Conservation (phyloP, 225 moss, liverwort and hornwort species). For the Bryum argenteum region DNA sequence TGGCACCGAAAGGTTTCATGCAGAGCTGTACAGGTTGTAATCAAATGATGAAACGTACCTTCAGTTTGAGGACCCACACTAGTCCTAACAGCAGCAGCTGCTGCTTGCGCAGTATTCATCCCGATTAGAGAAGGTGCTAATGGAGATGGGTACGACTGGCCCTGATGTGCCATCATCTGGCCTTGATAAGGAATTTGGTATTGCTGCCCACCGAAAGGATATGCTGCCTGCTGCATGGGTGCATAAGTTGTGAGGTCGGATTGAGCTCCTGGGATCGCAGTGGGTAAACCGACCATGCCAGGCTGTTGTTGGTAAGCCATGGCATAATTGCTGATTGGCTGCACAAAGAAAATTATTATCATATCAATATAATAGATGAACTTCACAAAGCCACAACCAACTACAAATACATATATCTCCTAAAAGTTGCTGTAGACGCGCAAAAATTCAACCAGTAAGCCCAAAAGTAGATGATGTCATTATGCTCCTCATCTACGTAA, state of each 20-base stretch:
- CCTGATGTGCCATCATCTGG: constrained; percentile 70
- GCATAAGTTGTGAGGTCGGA: constrained; percentile 74
- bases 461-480: background rate
- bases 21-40: background rate
- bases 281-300: constrained; percentile 54
- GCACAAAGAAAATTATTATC: constrained; percentile 24
- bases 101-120: constrained; percentile 76
- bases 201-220: constrained; percentile 63
- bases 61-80: constrained; percentile 92
- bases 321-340: constrained; percentile 62
- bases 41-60: constrained; percentile 43
- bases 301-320: constrained; percentile 61
- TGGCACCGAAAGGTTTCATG: background rate
- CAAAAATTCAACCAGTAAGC: background rate
- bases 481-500: constrained; percentile 17
- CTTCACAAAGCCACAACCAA: constrained; percentile 3
- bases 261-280: constrained; percentile 71
- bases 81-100: constrained; percentile 67
- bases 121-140: constrained; percentile 68
- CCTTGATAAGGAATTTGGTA: constrained; percentile 66
- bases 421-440: background rate
- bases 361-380: constrained; percentile 26
- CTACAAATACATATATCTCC: constrained; percentile 2
- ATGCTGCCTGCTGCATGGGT: constrained; percentile 71
- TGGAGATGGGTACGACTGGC: constrained; percentile 63